Evolutionary conservation across 1,284 basidiomycete species (phyloP), one percentile per base, ranked within the genome.

Genomic region (Heterobasidion parviporum): DNA sequence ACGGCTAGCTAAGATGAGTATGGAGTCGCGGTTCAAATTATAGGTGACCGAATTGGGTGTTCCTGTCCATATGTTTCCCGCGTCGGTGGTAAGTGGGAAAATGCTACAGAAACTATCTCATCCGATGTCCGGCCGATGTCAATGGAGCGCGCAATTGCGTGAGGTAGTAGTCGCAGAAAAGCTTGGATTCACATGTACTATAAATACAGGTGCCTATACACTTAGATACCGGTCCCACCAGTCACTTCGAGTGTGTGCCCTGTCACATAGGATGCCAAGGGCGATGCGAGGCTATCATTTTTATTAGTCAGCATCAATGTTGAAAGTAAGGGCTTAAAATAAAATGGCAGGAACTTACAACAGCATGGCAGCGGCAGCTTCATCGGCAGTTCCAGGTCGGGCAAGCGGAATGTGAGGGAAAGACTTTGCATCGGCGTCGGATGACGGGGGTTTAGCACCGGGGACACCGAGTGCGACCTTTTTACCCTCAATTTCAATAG

Each of bases 241-340:
- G 89, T 89, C 34, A 87, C 87, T 68, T 90, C 89, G 47, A 94
- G 74, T 15, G 87, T 91, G 69, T 93, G 90, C 15, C 91, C 91
- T 45, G 79, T 83, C 53, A 94, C 83, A 65, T 89, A 94, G 6
- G 85, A 83, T 6, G 89, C 85, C 26, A 94, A 72, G 3, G 88
- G 89, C 15, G 87, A 89, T 1, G 82, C 83, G 61, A 89, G 74
- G 74, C 85, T 89, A 60, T 33, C 34, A 50, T 34, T 57, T 48
- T 18, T 38, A 50, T 54, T 45, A n/a, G 44, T 48, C 8, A 50
- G 26, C 52, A 52, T 50, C 46, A 51, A 50, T 43, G 32, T 53
- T 10, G 26, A 45, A 14, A 18, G 49, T 6, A 35, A 54, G n/a
- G 32, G 15, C 26, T 26, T 26, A 26, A 50, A 54, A 50, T 50